Evolutionary conservation across 1,284 basidiomycete genomes (phyloP).

Genomic region (Ustilago shanxiensis): DNA sequence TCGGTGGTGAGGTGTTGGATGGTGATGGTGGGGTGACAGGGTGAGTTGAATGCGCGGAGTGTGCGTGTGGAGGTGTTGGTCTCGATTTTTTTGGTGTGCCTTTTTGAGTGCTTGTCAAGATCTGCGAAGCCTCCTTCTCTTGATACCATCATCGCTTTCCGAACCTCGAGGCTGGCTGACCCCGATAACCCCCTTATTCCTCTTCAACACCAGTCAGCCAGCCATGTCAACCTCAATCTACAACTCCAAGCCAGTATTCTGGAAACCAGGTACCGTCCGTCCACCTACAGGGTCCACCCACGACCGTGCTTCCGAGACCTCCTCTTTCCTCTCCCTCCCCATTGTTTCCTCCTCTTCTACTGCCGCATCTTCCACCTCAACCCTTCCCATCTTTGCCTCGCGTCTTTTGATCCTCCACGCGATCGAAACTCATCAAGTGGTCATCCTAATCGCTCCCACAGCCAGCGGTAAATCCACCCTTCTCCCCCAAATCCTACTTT

Average conservation of each 20-base stretch:
- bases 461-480: constrained; percentile 72
- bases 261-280: constrained; percentile 65
- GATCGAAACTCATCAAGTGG: constrained; percentile 83
- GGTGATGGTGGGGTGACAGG: constrained; percentile 8
- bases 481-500: constrained; percentile 91
- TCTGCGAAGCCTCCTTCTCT: constrained; percentile 6
- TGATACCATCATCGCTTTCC: neutral
- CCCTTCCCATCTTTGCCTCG: constrained; percentile 87
- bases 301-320: constrained; percentile 24
- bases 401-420: constrained; percentile 84
- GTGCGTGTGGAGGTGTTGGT: constrained; percentile 46
- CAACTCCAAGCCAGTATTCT: constrained; percentile 44
- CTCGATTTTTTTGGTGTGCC: constrained; percentile 10
- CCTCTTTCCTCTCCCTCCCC: neutral
- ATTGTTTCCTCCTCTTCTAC: neutral
- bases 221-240: constrained; percentile 6
- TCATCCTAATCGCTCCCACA: constrained; percentile 76
- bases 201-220: neutral
- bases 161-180: constrained; percentile 1
- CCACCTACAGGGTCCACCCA: constrained; percentile 34
- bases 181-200: neutral
- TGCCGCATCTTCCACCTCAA: neutral
- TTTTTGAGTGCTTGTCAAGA: constrained; percentile 14
- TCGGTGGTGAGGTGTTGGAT: no score
- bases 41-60: neutral